Evolutionary conservation across 139 green algal species (phyloP).

Genomic region (Picochlorum costavermella): DNA sequence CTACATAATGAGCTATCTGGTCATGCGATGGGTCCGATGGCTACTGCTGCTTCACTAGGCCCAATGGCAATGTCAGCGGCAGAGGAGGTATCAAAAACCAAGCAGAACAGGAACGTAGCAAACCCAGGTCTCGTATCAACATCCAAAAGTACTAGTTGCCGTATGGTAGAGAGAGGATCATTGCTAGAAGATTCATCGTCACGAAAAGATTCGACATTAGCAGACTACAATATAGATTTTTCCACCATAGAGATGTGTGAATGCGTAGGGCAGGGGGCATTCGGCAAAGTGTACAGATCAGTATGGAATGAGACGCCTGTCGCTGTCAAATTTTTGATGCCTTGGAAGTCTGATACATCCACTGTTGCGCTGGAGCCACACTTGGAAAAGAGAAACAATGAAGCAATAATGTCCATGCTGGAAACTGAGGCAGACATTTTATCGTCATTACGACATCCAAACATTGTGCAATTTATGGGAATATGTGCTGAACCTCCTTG

Average conservation of each 20-base stretch:
- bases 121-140: not conserved
- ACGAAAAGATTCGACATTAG: not conserved
- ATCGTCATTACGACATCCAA: slow-evolving; percentile 43
- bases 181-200: not conserved
- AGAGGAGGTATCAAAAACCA: too few species aligned
- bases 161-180: not conserved
- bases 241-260: slow-evolving; percentile 16
- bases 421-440: slow-evolving; percentile 37
- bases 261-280: slow-evolving; percentile 23
- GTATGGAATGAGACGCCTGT: slow-evolving; percentile 18
- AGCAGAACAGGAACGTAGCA: not conserved
- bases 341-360: not conserved
- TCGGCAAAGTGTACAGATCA: slow-evolving; percentile 27
- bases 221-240: not conserved
- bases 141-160: not conserved
- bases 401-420: not conserved
- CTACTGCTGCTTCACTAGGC: not conserved
- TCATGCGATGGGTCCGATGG: not conserved
- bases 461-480: slow-evolving; percentile 48
- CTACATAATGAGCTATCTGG: not conserved
- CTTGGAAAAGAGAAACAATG: not conserved
- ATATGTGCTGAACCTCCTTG: slow-evolving; percentile 34
- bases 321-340: slow-evolving; percentile 17
- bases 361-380: too few species aligned
- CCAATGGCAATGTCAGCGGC: not conserved